Evolutionary conservation across 2,329 filamentous ascomycete species (phyloP), one percentile per base, ranked within the genome.

Genomic region (Ilyonectria destructans): DNA sequence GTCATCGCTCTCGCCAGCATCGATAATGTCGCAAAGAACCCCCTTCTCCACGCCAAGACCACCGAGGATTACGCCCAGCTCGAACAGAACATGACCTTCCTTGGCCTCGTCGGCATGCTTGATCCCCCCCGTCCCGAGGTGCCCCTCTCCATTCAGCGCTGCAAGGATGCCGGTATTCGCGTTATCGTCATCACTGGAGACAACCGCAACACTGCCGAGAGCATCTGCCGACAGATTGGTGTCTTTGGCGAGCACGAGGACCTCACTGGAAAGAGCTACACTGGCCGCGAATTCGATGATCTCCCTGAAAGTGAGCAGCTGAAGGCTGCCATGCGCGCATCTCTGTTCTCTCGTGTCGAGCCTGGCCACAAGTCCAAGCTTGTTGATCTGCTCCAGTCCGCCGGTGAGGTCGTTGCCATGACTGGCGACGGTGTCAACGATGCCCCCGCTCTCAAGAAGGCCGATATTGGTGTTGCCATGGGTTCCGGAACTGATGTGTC

Each of bases 351-450:
- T 40, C 93, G 96, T 71, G 97, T 97, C 26, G 96, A 99, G 82
- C 96, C 96, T 58, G 90, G 88, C 57, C 96, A 99, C 88, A 99
- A 99, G 88, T 97, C 93, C n/a, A 96, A 94, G 83, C 90, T 99
- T 52, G 96, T 99, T 55, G 96, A 99, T 80, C 91, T 99, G 51
- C 92, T 99, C 52, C 97, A 99, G 81, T 94, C 93, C 66, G 87
- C 93, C 58, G 94, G 94, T 69, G 94, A 99, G 80, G 96, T 99
- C 49, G 97, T 99, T 71, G 96, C 96, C 74, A 99, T 99, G 96
- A 99, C 96, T 74, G 96, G 96, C 78, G 96, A 99, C 78, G 96
- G 96, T 82, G 96, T 99, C 82, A 99, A 99, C 78, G 96, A 99
- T 82, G 96, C 96, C 5, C 96, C 96, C 54, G 96, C 96, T 17